Base-by-base conservation (phyloP, 108 stramenopile species). In the Pseudonitzschia multiseries region DNA sequence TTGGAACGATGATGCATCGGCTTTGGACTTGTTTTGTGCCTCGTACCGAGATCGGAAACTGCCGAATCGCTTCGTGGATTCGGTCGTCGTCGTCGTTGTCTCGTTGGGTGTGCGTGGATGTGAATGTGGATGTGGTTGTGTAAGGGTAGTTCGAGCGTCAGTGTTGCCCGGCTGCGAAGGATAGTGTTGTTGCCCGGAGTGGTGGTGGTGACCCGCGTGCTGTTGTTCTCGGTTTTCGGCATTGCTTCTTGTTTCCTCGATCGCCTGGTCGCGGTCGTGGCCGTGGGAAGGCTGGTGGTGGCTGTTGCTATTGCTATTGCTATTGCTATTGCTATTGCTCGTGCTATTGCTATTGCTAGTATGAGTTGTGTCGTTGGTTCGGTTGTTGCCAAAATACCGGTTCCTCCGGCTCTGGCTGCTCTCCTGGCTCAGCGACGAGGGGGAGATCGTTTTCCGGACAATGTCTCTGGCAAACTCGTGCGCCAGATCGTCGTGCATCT, bases 381-480 rank as follows among this genome's bases (percentile, higher is more conserved):
- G 51, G 15, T 59, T 36, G 10, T 57, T 29, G 10, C 41, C 36
- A 27, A 27, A 54, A 40, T 70, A 31, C 57, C 48, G 50, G 6
- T n/a, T 52, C 18, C 52, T 52, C 18, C 52, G 52, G 17, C n/a
- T 21, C n/a, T 52, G 52, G n/a, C n/a, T 21, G 52, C 52, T 52
- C n/a, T 21, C 4, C 60, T 61, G 60, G 33, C 33, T 61, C 28
- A 4, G 21, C 5, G 14, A 5, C 41, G 41, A 9, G 5, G 36
- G 22, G 4, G 65, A 46, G 41, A 46, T 32, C 27, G 33, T 40
- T 21, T 26, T 65, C n/a, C 65, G 46, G 40, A 78, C 71, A 57
- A 78, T 67, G 12, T 78, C 77, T 51, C 66, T 70, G 12, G 77
- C 77, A 67, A 71, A 79, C 46, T 79, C 72, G 22, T 31, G 42